Base-by-base conservation (phyloP, 106 monocot genomes). In the Dioscorea dumetorum region DNA sequence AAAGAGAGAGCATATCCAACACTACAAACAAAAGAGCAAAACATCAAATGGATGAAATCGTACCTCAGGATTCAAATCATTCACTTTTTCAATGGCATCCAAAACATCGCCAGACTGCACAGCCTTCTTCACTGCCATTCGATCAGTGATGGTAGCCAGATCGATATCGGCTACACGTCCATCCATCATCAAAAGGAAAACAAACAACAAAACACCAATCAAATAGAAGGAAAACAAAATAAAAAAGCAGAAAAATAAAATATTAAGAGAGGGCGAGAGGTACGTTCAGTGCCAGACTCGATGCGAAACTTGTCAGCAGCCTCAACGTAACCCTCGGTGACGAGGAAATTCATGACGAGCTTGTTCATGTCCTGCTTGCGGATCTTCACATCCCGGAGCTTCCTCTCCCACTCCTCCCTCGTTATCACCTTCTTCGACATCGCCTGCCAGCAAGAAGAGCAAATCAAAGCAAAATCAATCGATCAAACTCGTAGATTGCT, bases 71-170 rank as follows among this genome's bases (percentile, higher is more conserved):
- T 95, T 95, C 71, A 95, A 76, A 57, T 95, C 82, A 69, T 91
- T 95, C 49, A 95, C 87, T 78, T 95, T 95, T 76, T 88, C 91
- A 21, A 95, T 95, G 0, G 95, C 95, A 53, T 91, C 95, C 65
- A 82, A 74, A 5, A 95, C 84, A 76, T 95, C 91, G 3, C 95
- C 95, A 2, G 82, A 86, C 66, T 95, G 95, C 49, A 95, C 88
- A 5, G 95, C 95, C 82, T 80, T 86, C 68, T 91, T 95, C 23
- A 95, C 91, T 23, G 85, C 95, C 91, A 91, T 95, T 22, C 95
- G 85, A 60, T 91, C 91, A 50, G 86, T 86, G 57, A 95, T 91
- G 12, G 88, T 91, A 8, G 68, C 86, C n/a, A 95, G 77, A 80
- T 95, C 88, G 31, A 95, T 82, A 48, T 88, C 86, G 35, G 91